These are phyloP conservation scores for Aspergillus cavernicola DNA, from an alignment of 495 filamentous ascomycete genomes.

Conservation along the genomic window DNA sequence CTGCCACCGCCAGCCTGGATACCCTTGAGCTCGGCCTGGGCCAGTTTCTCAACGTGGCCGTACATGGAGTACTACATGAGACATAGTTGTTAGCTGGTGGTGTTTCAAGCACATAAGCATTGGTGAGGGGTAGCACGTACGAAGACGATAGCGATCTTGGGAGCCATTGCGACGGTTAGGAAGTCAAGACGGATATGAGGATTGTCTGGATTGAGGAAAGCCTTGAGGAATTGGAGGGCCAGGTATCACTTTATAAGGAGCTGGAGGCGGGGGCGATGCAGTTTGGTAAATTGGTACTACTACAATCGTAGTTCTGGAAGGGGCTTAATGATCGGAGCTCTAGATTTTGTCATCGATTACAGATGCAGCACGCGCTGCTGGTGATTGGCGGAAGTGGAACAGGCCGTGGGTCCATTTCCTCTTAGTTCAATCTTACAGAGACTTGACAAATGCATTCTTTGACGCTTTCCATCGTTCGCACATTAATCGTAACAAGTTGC, in stretches of 20 bases:
- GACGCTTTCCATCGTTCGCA: no score
- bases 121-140: slow-evolving; percentile 48
- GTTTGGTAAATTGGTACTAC: background rate
- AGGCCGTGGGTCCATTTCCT: slow-evolving; percentile 10
- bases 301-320: no score
- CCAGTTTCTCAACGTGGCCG: slow-evolving; percentile 82
- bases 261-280: background rate
- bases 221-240: background rate
- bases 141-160: slow-evolving; percentile 87
- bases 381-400: slow-evolving; percentile 3
- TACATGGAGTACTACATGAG: slow-evolving; percentile 83
- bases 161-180: slow-evolving; percentile 66
- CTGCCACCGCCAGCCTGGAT: slow-evolving; percentile 82
- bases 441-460: slow-evolving; percentile 9
- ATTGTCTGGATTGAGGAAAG: background rate
- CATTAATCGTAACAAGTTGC: no score
- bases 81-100: slow-evolving; percentile 12
- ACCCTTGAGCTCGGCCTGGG: slow-evolving; percentile 85
- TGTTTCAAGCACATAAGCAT: background rate
- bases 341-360: slow-evolving; percentile 37
- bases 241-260: background rate
- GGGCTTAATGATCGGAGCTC: background rate
- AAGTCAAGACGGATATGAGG: background rate
- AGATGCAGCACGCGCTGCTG: slow-evolving; percentile 12
- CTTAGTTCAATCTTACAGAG: slow-evolving; percentile 36